Evolutionary conservation across 768 basidiomycete genomes (phyloP), one percentile per base, ranked within the genome.

Genomic region (Thelephora ganbajun): DNA sequence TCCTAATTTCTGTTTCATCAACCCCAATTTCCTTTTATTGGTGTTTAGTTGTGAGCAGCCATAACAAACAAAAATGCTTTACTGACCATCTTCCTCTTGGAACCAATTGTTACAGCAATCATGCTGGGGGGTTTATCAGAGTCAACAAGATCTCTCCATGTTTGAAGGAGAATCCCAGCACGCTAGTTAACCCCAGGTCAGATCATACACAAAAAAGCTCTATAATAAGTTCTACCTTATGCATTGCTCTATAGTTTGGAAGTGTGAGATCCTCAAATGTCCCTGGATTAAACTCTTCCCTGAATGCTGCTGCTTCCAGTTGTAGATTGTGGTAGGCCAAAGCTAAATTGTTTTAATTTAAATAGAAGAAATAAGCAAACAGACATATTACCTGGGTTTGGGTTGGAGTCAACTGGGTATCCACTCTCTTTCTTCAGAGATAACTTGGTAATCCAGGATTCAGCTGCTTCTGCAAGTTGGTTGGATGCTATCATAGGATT

Each of bases 271-370:
- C 94, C 52, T 86, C 80, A 51, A 89, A 88, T 0, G 76, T 65
- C 48, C 79, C 76, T 1, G 73, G 68, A 59, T 94, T 80, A 53
- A 82, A 96, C 50, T 91, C 79, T 58, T 96, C 88, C 45, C 86
- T 79, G 65, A 98, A 93, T 0, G 96, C 96, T 47, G 79, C 80
- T 6, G 94, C 89, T 64, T 96, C 81, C 6, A 98, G 73, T 57
- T 93, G 86, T 16, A 79, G 85, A 61, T 93, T 91, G 59, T 93
- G 88, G 54, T 77, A 90, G 11, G 82, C 82, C 46, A 97, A 73
- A 4, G 86, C 88, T 90, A 55, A 36, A 54, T 34, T 14, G 30
- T 13, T 13, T 41, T 23, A 12, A 39, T 33, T 26, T 34, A 18
- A 37, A 30, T 33, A 45, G 42, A 30, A 22, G 41, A 23, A 18